Conservation (phyloP, 371 early-diverging fungal species). For the Dinochytrium kinnereticum region DNA sequence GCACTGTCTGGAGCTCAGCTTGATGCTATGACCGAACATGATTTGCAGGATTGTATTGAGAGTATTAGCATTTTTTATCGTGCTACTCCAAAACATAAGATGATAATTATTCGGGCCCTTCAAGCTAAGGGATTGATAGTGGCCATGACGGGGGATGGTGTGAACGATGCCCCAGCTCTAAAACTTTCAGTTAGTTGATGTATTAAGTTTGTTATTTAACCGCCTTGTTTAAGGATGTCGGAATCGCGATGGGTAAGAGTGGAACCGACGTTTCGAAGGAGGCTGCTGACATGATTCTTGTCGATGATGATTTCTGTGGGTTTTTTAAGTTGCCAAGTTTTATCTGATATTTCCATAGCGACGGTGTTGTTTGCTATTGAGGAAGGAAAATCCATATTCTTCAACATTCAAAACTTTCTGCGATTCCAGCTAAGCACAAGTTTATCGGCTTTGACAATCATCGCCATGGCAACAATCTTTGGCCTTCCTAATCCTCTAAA, state of each 20-base stretch:
- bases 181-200: slow-evolving; percentile 69
- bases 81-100: slow-evolving; percentile 60
- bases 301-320: slow-evolving; percentile 80
- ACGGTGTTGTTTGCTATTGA: slow-evolving; percentile 86
- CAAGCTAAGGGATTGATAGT: slow-evolving; percentile 61
- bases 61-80: slow-evolving; percentile 56
- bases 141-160: slow-evolving; percentile 70
- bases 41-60: slow-evolving; percentile 40
- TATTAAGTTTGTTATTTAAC: no score
- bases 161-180: slow-evolving; percentile 94
- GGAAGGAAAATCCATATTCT: slow-evolving; percentile 92
- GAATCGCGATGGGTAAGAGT: slow-evolving; percentile 88
- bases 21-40: slow-evolving; percentile 64
- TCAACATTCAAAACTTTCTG: slow-evolving; percentile 91
- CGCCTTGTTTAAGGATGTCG: no score
- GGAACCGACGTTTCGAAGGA: slow-evolving; percentile 92
- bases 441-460: slow-evolving; percentile 81
- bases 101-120: slow-evolving; percentile 57
- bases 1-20: slow-evolving; percentile 76
- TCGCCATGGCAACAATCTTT: slow-evolving; percentile 84
- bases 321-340: slow-evolving; percentile 33
- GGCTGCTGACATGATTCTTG: slow-evolving; percentile 91
- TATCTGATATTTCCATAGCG: slow-evolving; percentile 24
- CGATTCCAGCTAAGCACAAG: slow-evolving; percentile 88
- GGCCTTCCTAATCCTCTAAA: slow-evolving; percentile 92